Conservation (phyloP, 306 rosid species). For the Sphenostylis stenocarpa region DNA sequence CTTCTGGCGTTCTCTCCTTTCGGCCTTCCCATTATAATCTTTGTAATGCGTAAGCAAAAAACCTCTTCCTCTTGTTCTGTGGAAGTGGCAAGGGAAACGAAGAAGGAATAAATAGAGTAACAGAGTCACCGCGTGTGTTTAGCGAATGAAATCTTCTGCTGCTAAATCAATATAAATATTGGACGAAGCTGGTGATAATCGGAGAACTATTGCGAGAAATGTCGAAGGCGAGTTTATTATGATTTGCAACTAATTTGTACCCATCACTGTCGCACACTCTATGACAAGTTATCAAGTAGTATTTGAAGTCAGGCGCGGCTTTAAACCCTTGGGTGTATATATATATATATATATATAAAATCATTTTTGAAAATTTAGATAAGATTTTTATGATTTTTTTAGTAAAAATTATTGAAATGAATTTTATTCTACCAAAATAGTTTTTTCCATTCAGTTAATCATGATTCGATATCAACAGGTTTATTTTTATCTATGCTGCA, state of each 20-base stretch:
- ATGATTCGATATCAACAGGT: no score
- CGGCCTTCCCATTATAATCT: conserved; percentile 62
- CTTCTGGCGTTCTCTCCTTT: conserved; percentile 83
- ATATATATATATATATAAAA: no score
- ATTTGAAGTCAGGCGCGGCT: background rate
- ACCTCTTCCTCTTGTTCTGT: background rate
- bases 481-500: no score
- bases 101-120: background rate
- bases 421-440: no score
- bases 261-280: background rate
- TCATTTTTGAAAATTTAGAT: no score
- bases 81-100: background rate
- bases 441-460: no score
- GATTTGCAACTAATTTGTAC: background rate
- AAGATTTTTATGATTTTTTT: no score
- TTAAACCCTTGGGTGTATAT: background rate
- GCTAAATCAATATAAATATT: background rate
- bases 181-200: background rate
- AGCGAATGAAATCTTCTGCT: background rate
- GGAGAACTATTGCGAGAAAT: background rate
- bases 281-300: background rate
- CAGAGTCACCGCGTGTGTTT: background rate
- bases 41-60: background rate
- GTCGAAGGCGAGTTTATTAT: background rate
- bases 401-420: no score